Base-by-base conservation (phyloP, 805 yeast genomes). In the Candida nemodendra region DNA sequence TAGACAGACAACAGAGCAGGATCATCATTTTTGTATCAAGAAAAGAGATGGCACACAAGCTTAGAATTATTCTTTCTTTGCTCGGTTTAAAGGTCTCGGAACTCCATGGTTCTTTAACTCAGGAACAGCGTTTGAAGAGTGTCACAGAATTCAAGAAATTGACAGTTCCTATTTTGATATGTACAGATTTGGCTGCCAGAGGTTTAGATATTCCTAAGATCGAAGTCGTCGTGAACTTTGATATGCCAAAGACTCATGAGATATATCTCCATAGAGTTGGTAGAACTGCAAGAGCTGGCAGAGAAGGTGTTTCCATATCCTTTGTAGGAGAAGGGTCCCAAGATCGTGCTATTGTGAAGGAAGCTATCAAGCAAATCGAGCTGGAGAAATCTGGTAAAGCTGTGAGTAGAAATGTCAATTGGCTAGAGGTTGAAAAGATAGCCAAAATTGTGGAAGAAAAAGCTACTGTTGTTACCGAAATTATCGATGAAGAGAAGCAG, bases 121-220 rank as follows among this genome's bases (percentile, higher is more conserved):
- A 93, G 66, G 98, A 93, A 48, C 98, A 93, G 65, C 91, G 99
- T 71, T 71, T 91, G 49, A 74, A 74, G 44, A 84, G 85, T 55
- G 85, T 93, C 30, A 84, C 80, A 9, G 84, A 81, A 42, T 93
- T 93, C 69, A 88, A 87, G 53, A 79, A 78, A 46, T 71, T 88
- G 47, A 76, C 78, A 3, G 95, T 90, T 22, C 95, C 98, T 2
- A 79, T 91, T 8, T 71, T 93, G 42, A 73, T 93, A 27, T 93
- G 98, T 81, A 93, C 99, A 1, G 99, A 93, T 74, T 76, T 93
- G 62, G 99, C 99, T 2, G 91, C 99, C 19, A 85, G 99, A 78
- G 99, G 99, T 74, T 75, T 93, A 59, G 99, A 93, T 84, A 93
- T 93, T 57, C 98, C 98, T 45, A 91, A 91, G 65, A 90, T 93